phyloP scores from a whole-genome alignment of 179 eudicot genomes.

The Drosera spatulata region DNA sequence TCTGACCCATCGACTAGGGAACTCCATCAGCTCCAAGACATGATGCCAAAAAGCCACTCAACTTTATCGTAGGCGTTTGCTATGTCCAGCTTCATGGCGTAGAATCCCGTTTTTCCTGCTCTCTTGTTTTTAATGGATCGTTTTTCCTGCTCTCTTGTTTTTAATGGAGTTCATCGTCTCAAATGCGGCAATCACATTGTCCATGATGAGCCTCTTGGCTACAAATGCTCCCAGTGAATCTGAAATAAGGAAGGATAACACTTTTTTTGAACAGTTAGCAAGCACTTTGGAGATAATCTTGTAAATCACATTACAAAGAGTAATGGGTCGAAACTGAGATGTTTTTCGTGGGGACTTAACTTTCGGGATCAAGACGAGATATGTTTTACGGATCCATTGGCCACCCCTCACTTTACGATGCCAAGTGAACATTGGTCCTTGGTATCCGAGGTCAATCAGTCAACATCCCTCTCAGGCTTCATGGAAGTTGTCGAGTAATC shows the following conservation, averaged over 20 bases:
- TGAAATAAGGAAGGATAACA: not conserved
- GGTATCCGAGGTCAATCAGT: too few relatives aligned
- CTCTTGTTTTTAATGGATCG: not conserved
- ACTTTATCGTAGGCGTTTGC: not conserved
- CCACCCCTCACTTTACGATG: too few relatives aligned
- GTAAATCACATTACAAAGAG: not conserved
- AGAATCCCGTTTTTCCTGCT: too few relatives aligned
- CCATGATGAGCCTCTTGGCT: not conserved
- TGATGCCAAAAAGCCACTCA: not conserved
- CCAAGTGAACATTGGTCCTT: too few relatives aligned
- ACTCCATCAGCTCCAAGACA: not conserved
- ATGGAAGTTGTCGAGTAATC: too few relatives aligned
- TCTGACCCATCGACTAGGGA: not conserved
- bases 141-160: too few relatives aligned
- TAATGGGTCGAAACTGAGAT: not conserved
- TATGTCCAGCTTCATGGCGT: not conserved
- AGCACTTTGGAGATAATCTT: not conserved
- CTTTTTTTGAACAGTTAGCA: not conserved
- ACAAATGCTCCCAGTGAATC: not conserved
- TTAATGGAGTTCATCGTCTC: too few relatives aligned
- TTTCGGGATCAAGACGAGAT: too few relatives aligned
- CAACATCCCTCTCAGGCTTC: too few relatives aligned
- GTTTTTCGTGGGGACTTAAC: too few relatives aligned
- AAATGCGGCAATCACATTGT: not conserved
- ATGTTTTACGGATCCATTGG: too few relatives aligned